Evolutionary conservation across 345 rosid genomes (phyloP).

Genomic region (Orychophragmus violaceus): DNA sequence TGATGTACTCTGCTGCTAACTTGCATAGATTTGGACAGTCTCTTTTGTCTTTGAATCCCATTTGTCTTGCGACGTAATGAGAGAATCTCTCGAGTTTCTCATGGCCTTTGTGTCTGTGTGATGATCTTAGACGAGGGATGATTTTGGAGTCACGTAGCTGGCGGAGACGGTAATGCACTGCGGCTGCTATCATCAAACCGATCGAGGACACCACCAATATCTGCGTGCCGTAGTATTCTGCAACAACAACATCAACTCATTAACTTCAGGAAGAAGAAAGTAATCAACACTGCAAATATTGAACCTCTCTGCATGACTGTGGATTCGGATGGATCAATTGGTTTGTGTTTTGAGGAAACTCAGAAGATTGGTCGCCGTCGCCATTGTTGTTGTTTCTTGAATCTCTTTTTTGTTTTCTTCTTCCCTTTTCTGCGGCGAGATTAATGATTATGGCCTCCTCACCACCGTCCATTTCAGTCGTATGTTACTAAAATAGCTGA

Average conservation of each 20-base stretch:
- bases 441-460: not conserved
- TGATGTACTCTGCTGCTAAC: constrained; percentile 76
- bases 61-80: constrained; percentile 83
- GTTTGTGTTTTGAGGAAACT: constrained; percentile 3
- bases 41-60: constrained; percentile 72
- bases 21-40: constrained; percentile 84
- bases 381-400: constrained; percentile 27
- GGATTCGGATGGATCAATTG: constrained; percentile 2
- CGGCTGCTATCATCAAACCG: constrained; percentile 66
- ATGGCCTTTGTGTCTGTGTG: constrained; percentile 38
- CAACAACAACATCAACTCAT: not conserved
- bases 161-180: constrained; percentile 42
- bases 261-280: not conserved
- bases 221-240: constrained; percentile 44
- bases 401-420: constrained; percentile 4
- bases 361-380: constrained; percentile 7
- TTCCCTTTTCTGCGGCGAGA: constrained; percentile 14
- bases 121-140: constrained; percentile 47
- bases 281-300: not conserved
- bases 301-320: constrained; percentile 48
- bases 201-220: constrained; percentile 60
- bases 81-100: constrained; percentile 76
- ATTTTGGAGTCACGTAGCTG: constrained; percentile 51
- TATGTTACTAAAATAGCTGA: constrained; percentile 14
- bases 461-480: constrained; percentile 9